Base-by-base conservation (phyloP, 1,284 basidiomycete genomes). In the Cryptococcus sp. region DNA sequence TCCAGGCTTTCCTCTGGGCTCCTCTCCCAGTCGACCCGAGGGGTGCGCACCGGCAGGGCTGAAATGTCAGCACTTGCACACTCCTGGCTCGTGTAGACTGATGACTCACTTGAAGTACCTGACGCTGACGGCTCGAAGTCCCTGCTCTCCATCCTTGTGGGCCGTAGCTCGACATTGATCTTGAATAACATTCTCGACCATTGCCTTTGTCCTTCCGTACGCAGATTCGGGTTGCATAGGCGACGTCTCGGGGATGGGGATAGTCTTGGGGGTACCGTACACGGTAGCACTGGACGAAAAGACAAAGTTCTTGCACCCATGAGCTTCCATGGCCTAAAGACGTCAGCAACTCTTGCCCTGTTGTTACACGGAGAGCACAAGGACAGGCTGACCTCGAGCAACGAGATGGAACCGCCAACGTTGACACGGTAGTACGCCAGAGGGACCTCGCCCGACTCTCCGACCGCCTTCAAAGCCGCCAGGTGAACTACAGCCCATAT, bases 231-330 rank as follows among this genome's bases (percentile, higher is more conserved):
- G 89, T 65, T 86, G 76, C 52, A 98, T 74, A 11, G 87, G 85
- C 5, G 90, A 92, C 3, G 85, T 82, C 74, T 99, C 95, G 19
- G 92, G 90, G 59, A 98, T 98, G 41, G 95, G 95, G 51, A 98
- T 89, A 50, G 77, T 77, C 40, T 87, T 84, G 7, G 95, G 95
- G 2, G 84, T 92, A 52, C 95, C 95, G 70, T 99, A 99, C 31
- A 98, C 95, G n/a, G 95, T 98, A 2, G 95, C 95, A 22, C 91
- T 95, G 11, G 93, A 97, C 1, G 92, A 97, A 77, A 97, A 99
- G 54, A 99, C 93, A 56, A 98, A 78, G 52, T 88, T 82, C 53
- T 80, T 79, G 76, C 85, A 88, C 51, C 84, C 83, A 72, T 84
- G 87, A 54, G 87, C 85, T 49, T 79, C 78, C 92, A 97, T 97